phyloP scores from a whole-genome alignment of 2,329 filamentous ascomycete species.

The Trichoderma hamatum region DNA sequence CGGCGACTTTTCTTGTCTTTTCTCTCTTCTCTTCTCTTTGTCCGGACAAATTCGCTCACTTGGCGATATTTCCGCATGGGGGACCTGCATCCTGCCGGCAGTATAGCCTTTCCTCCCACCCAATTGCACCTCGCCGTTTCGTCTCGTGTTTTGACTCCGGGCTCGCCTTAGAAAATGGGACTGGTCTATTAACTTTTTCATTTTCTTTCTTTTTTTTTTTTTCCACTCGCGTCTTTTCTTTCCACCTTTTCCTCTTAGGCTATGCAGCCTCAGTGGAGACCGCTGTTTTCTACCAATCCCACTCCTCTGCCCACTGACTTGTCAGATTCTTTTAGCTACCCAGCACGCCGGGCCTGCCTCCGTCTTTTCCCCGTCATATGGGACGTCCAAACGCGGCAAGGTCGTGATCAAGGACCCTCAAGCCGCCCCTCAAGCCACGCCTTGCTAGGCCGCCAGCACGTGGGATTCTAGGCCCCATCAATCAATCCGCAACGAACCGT shows the following conservation, averaged over 20 bases:
- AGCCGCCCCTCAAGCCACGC: conserved; percentile 7
- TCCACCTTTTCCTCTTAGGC: neutral
- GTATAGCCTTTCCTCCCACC: neutral
- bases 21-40: neutral
- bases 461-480: conserved; percentile 21
- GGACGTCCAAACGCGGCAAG: conserved; percentile 19
- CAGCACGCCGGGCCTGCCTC: neutral
- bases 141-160: neutral
- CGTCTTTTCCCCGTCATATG: conserved; percentile 4
- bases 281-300: neutral
- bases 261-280: neutral
- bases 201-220: neutral
- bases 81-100: neutral
- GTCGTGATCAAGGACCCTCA: conserved; percentile 8
- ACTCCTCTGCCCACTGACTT: neutral
- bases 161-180: neutral
- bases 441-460: conserved; percentile 23
- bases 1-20: neutral
- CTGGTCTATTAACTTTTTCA: neutral
- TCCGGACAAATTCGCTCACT: conserved; percentile 13
- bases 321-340: neutral
- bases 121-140: conserved; percentile 7
- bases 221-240: neutral
- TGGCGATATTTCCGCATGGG: neutral
- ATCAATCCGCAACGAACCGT: conserved; percentile 16